Evolutionary conservation across 257 asterid genomes (phyloP), one percentile per base, ranked within the genome.

Genomic region (Solanum paucissectum): DNA sequence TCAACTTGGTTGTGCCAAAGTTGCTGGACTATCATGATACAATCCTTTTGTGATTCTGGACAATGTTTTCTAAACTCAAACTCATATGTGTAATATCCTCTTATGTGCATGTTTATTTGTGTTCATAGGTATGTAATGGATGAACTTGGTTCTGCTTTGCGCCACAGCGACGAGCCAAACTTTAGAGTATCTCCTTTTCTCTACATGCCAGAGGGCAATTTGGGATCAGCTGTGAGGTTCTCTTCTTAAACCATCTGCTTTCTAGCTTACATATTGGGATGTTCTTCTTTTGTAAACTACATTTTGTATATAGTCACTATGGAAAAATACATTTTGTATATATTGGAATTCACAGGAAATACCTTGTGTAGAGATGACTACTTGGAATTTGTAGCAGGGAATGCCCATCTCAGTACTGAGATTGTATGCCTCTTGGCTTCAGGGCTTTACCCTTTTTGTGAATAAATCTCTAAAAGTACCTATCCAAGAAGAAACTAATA

Each of bases 61-160:
- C 42, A 82, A 29, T 49, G 29, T 49, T 82, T 82, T 49, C 69
- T 82, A 10, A 82, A 27, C 21, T 46, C 86, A 32, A 12, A 10
- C 69, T 49, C n/a, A 32, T 46, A 49, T 82, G 29, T 6, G 21
- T 82, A 66, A 68, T 40, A 4, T 27, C 73, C 37, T 76, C 46
- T 11, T 46, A 33, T 21, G 16, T 38, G 76, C 36, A 79, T 62
- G 58, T 83, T 85, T 23, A 75, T 68, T 14, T 86, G 87, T 89
- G 89, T 69, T 68, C 68, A 83, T 89, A 96, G 99, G 96, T 97
- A 97, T 92, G 98, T 95, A 89, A 95, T 97, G 99, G 99, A 97
- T 93, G 99, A 97, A 92, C 94, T 97, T 33, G 99, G 99, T 88
- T 97, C 99, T 88, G 97, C 98, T 86, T 90, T 97, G 94, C 94